phyloP scores from a whole-genome alignment of 306 rosid genomes.

The Geum urbanum region DNA sequence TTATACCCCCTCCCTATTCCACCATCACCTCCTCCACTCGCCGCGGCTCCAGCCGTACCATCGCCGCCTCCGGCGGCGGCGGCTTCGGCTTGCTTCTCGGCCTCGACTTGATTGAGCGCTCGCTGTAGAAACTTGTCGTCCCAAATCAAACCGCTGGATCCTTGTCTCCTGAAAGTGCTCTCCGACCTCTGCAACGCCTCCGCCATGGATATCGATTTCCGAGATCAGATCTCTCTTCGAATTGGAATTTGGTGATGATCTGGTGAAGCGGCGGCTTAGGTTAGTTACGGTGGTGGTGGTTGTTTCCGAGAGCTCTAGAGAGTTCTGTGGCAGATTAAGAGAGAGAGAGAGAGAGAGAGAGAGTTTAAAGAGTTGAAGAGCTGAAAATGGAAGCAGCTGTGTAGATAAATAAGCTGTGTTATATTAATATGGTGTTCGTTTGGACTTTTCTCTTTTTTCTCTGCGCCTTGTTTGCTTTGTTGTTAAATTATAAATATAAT shows the following conservation, averaged over 20 bases:
- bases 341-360: not conserved
- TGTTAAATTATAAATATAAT: not conserved
- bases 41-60: not conserved
- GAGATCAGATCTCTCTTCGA: not conserved
- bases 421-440: constrained; percentile 6
- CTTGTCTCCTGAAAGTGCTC: constrained; percentile 72
- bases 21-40: not conserved
- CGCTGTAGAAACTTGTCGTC: constrained; percentile 44
- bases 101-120: constrained; percentile 26
- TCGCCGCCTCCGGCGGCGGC: not conserved
- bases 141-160: constrained; percentile 75
- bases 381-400: not conserved
- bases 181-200: constrained; percentile 52
- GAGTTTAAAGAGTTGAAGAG: not conserved
- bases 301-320: not conserved
- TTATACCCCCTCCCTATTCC: not conserved
- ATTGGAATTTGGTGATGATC: not conserved
- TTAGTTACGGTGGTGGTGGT: not conserved
- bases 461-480: too few relatives aligned
- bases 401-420: not conserved
- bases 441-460: constrained; percentile 20
- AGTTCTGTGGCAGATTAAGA: not conserved
- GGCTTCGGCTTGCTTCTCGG: constrained; percentile 15
- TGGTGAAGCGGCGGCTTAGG: not conserved
- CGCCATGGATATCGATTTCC: constrained; percentile 25